phyloP scores from a whole-genome alignment of 169 alveolate genomes.

The Eimeria necatrix region DNA sequence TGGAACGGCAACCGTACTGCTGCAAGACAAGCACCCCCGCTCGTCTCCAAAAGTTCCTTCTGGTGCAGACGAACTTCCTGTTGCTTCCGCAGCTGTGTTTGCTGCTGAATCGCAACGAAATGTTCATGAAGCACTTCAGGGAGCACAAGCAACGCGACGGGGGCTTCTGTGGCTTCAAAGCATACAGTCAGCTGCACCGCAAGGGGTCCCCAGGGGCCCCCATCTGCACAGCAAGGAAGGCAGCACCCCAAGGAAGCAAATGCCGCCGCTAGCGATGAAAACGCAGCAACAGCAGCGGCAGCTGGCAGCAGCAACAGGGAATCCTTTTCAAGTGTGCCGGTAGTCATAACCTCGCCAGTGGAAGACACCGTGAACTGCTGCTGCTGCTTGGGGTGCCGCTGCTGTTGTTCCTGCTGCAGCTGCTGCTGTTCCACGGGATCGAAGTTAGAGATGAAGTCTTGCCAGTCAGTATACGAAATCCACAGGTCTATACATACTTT shows the following conservation, averaged over 20 bases:
- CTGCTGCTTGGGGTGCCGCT: neutral
- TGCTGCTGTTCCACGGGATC: constrained; percentile 61
- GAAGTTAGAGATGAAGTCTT: constrained; percentile 43
- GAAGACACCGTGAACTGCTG: constrained; percentile 48
- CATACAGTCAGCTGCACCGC: constrained; percentile 36
- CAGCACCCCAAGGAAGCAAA: constrained; percentile 21
- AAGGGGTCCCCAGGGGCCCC: constrained; percentile 71
- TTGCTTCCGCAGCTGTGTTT: neutral
- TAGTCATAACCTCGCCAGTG: constrained; percentile 55
- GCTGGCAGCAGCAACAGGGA: constrained; percentile 56
- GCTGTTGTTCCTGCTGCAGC: constrained; percentile 10
- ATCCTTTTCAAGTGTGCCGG: neutral
- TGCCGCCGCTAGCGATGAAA: constrained; percentile 3
- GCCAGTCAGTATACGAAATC: constrained; percentile 40
- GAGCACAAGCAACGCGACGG: neutral
- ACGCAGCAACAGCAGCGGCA: constrained; percentile 60
- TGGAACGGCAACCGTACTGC: constrained; percentile 66
- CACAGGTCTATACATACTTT: constrained; percentile 46
- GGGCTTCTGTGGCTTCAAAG: neutral
- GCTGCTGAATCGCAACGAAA: constrained; percentile 15
- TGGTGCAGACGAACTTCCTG: neutral
- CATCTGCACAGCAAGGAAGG: constrained; percentile 57
- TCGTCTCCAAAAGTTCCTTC: neutral
- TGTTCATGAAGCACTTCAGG: constrained; percentile 12
- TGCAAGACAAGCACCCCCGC: neutral